Percentiles rank a stretch among this genome's conserved stretches.
Conservation (phyloP, 768 basidiomycete species). For the Strobilomyces echinocephalus region DNA sequence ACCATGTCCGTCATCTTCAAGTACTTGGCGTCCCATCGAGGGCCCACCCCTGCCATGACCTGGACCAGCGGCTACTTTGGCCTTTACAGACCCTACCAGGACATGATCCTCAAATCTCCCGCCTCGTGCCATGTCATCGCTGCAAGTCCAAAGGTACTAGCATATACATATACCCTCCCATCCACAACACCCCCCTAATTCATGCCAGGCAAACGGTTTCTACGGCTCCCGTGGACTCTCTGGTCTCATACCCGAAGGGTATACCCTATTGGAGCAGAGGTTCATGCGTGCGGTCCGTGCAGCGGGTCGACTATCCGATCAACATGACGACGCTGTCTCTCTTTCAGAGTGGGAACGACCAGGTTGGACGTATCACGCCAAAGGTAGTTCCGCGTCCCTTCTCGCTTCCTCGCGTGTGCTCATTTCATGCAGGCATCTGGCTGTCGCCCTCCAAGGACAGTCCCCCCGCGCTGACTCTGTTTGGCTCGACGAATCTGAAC, state of each 20-base stretch:
- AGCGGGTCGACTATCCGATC: slow-evolving; percentile 38
- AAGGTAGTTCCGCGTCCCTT: slow-evolving; percentile 51
- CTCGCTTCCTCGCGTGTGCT: not conserved
- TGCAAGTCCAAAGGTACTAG: slow-evolving; percentile 75
- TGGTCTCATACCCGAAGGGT: slow-evolving; percentile 91
- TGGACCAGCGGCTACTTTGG: slow-evolving; percentile 97
- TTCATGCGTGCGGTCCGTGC: slow-evolving; percentile 66
- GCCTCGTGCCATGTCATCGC: slow-evolving; percentile 70
- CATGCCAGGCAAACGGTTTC: slow-evolving; percentile 87
- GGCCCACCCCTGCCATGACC: slow-evolving; percentile 52
- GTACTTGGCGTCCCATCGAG: slow-evolving; percentile 29
- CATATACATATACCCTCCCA: not conserved
- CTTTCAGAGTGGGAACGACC: slow-evolving; percentile 82
- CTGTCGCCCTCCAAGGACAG: slow-evolving; percentile 52
- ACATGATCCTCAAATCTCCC: slow-evolving; percentile 56
- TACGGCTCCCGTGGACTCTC: slow-evolving; percentile 86
- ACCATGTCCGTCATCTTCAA: slow-evolving; percentile 55
- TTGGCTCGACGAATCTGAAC: slow-evolving; percentile 94
- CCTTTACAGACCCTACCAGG: slow-evolving; percentile 74
- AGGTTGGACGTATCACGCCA: slow-evolving; percentile 98
- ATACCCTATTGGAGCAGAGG: slow-evolving; percentile 79
- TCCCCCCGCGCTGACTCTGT: slow-evolving; percentile 69
- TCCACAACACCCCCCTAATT: not conserved
- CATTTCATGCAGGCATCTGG: slow-evolving; percentile 66
- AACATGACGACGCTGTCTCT: slow-evolving; percentile 46